A percentile compares a stretch with the other conserved stretches of the same genome.
phyloP scores from a whole-genome alignment of 768 basidiomycete genomes.

The Leucocoprinus sp. region DNA sequence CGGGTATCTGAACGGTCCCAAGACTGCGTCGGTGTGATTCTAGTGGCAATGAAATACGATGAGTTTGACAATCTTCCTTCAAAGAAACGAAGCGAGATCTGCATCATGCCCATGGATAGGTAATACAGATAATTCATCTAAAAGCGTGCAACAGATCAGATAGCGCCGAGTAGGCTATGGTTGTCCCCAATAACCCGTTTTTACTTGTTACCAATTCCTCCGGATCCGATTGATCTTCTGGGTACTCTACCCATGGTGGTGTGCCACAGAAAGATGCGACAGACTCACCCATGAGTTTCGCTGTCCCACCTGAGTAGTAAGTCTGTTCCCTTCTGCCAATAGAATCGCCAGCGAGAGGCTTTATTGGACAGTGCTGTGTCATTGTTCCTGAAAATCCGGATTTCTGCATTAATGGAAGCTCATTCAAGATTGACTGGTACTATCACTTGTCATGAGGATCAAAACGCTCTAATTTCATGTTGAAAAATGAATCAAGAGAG shows the following conservation, averaged over 20 bases:
- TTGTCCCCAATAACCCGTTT: no score
- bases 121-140: no score
- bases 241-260: no score
- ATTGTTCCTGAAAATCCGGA: background rate
- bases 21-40: constrained; percentile 44
- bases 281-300: constrained; percentile 26
- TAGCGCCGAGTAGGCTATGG: no score
- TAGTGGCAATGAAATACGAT: constrained; percentile 14
- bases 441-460: background rate
- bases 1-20: constrained; percentile 48
- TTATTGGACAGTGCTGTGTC: background rate
- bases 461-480: background rate
- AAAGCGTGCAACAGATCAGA: no score
- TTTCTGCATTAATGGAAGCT: background rate
- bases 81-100: no score
- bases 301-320: constrained; percentile 24
- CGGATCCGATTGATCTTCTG: no score
- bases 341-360: background rate
- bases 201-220: no score
- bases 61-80: background rate
- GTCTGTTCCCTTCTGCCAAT: constrained; percentile 13
- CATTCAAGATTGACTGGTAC: background rate
- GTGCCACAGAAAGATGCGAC: no score
- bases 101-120: no score
- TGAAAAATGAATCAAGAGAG: background rate